Conservation (phyloP, 2,329 filamentous ascomycete species). For the Samsoniella hepiali region DNA sequence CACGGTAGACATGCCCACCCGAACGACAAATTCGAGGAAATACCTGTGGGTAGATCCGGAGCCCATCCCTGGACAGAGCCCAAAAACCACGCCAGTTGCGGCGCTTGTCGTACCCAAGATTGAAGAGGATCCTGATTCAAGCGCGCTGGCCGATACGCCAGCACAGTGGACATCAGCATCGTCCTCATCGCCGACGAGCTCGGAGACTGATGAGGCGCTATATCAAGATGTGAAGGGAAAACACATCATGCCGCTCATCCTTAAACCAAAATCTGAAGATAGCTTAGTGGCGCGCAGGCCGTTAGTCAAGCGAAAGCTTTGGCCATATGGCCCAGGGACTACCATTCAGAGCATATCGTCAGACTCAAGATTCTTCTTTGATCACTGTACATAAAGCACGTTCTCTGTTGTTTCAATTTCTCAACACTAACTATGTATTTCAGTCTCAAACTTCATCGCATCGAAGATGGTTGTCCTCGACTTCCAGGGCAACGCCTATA, state of each 20-base stretch:
- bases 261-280: neutral
- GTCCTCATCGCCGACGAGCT: constrained; percentile 4
- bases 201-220: neutral
- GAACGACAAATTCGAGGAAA: neutral
- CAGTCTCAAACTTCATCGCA: constrained; percentile 36
- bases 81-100: neutral
- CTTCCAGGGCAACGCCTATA: constrained; percentile 35
- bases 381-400: constrained; percentile 29
- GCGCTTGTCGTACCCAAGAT: neutral
- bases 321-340: neutral
- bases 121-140: neutral
- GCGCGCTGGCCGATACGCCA: neutral
- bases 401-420: neutral
- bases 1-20: neutral
- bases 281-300: constrained; percentile 7
- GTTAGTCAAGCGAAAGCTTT: neutral
- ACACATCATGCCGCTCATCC: neutral
- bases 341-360: constrained; percentile 27
- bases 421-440: neutral
- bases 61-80: neutral
- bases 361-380: constrained; percentile 34
- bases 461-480: constrained; percentile 40
- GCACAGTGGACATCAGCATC: neutral
- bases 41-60: constrained; percentile 12
- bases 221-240: neutral